A percentile compares a stretch with the other conserved stretches of the same genome.
Evolutionary conservation across 1,284 basidiomycete genomes (phyloP).

Genomic region (Farysia itapuensis): DNA sequence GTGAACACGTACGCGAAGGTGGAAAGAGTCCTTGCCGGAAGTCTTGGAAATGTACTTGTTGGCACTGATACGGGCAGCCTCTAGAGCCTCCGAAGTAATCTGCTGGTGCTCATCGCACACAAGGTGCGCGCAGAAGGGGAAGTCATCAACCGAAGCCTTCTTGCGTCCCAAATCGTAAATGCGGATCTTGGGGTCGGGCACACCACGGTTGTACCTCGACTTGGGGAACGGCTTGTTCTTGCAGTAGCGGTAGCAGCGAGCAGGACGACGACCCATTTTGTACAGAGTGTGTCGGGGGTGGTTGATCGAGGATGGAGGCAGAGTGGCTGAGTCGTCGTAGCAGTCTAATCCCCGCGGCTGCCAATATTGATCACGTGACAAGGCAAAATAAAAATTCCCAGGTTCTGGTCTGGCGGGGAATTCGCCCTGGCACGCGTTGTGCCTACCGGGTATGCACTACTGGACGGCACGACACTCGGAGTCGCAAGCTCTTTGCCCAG

Average conservation of each 20-base stretch:
- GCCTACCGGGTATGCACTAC: no score
- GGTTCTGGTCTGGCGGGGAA: no score
- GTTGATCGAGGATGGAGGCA: neutral
- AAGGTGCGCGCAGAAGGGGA: slow-evolving; percentile 79
- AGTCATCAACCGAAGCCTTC: slow-evolving; percentile 87
- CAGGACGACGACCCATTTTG: slow-evolving; percentile 53
- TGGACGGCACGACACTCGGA: no score
- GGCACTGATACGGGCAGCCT: slow-evolving; percentile 97
- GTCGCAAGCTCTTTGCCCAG: no score
- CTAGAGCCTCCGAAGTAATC: slow-evolving; percentile 90
- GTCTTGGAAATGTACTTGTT: slow-evolving; percentile 99
- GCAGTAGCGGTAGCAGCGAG: slow-evolving; percentile 60
- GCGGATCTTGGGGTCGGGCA: slow-evolving; percentile 60
- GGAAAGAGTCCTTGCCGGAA: slow-evolving; percentile 98
- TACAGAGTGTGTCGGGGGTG: slow-evolving; percentile 6
- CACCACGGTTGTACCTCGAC: slow-evolving; percentile 85
- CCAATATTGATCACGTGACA: no score
- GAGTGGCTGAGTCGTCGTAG: no score
- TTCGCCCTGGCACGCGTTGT: no score
- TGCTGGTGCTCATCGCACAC: slow-evolving; percentile 99
- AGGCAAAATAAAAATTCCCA: no score
- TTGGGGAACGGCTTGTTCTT: slow-evolving; percentile 60
- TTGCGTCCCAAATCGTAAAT: slow-evolving; percentile 83
- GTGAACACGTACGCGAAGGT: slow-evolving; percentile 93
- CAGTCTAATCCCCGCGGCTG: no score